These are phyloP conservation scores for Leccinum boreale DNA, from an alignment of 768 basidiomycete genomes.

Conservation along the genomic window DNA sequence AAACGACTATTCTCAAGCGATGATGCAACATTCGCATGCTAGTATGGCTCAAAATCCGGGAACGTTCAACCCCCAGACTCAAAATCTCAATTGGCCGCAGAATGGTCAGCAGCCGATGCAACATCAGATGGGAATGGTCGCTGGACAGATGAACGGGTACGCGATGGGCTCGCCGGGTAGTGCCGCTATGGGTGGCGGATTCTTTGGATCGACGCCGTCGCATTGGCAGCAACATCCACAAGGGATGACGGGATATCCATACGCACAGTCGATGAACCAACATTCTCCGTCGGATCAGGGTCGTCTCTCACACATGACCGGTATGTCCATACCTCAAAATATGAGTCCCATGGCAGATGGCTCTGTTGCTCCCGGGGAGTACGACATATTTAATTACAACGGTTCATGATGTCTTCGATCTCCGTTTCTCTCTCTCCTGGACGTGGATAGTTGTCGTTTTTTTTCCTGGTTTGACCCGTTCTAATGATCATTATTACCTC, in stretches of 20 bases:
- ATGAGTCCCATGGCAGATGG: conserved; percentile 42
- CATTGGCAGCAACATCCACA: conserved; percentile 29
- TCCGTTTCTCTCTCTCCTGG: conserved; percentile 8
- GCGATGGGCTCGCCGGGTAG: conserved; percentile 38
- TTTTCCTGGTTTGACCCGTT: conserved; percentile 11
- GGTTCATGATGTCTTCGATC: conserved; percentile 33
- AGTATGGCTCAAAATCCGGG: conserved; percentile 27
- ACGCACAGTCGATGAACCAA: conserved; percentile 27
- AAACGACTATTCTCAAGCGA: conserved; percentile 36
- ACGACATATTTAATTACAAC: conserved; percentile 60
- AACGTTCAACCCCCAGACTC: conserved; percentile 34
- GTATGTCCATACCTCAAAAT: conserved; percentile 48
- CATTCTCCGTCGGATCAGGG: conserved; percentile 27
- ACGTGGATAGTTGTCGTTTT: conserved; percentile 17
- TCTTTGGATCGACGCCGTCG: conserved; percentile 25
- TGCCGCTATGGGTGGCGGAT: conserved; percentile 22
- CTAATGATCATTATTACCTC: conserved; percentile 27
- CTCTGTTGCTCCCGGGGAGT: conserved; percentile 40
- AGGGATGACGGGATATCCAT: conserved; percentile 29
- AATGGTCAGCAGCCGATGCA: conserved; percentile 56
- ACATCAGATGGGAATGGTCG: conserved; percentile 32
- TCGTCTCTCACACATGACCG: conserved; percentile 47
- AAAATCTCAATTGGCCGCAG: conserved; percentile 45
- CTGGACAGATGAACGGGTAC: conserved; percentile 35
- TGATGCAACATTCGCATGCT: conserved; percentile 37